phyloP scores from a whole-genome alignment of 495 filamentous ascomycete genomes.

The Xylaria sp. region DNA sequence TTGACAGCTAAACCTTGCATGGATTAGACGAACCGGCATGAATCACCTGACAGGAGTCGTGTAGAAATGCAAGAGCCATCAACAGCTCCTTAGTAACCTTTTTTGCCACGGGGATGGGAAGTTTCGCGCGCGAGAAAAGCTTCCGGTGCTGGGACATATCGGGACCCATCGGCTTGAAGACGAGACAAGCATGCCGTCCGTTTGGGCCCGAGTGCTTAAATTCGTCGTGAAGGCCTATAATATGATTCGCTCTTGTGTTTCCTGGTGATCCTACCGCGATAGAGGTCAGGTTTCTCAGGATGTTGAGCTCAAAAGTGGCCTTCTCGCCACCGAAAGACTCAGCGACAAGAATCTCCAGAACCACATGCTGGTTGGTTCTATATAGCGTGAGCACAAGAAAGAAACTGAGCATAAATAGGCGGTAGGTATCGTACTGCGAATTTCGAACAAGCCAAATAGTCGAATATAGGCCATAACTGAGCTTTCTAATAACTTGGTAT shows the following conservation, averaged over 20 bases:
- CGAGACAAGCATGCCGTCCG: conserved; percentile 42
- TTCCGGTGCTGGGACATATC: conserved; percentile 19
- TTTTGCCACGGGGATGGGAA: conserved; percentile 26
- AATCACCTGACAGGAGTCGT: conserved; percentile 29
- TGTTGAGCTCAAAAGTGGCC: conserved; percentile 28
- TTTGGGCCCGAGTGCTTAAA: conserved; percentile 39
- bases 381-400: neutral
- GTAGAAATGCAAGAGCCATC: conserved; percentile 23
- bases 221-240: conserved; percentile 42
- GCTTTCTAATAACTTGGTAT: conserved; percentile 54
- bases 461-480: conserved; percentile 55
- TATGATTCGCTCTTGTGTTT: conserved; percentile 38
- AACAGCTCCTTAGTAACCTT: conserved; percentile 24
- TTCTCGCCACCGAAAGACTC: conserved; percentile 2
- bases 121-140: conserved; percentile 19
- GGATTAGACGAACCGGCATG: conserved; percentile 19
- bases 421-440: neutral
- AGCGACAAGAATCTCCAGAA: neutral
- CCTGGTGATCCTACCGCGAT: neutral
- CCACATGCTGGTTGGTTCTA: neutral
- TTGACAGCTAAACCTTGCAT: neutral
- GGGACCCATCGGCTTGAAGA: conserved; percentile 43
- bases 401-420: neutral
- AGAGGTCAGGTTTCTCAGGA: conserved; percentile 14
- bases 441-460: conserved; percentile 58